Conservation (phyloP, 2,329 filamentous ascomycete species). For the Aspergillus quadricinctus region DNA sequence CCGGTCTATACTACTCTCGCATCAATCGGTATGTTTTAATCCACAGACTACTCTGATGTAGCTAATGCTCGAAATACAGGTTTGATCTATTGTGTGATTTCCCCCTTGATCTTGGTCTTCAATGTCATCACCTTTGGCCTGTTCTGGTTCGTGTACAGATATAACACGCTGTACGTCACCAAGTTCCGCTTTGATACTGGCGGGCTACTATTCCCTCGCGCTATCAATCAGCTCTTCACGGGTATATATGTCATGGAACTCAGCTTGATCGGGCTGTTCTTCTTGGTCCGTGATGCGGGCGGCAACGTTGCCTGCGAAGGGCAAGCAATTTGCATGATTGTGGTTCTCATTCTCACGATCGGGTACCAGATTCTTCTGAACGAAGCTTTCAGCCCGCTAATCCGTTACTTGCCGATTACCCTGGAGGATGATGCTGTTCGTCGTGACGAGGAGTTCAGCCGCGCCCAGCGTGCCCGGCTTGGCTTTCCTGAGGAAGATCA, state of each 20-base stretch:
- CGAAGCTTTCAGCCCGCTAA: conserved; percentile 74
- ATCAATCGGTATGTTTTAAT: conserved; percentile 63
- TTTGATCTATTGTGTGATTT: conserved; percentile 80
- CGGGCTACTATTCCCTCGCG: conserved; percentile 83
- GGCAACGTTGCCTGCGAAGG: conserved; percentile 58
- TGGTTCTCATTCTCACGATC: conserved; percentile 65
- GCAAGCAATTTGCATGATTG: conserved; percentile 81
- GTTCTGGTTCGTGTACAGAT: conserved; percentile 93
- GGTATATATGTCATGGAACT: conserved; percentile 94
- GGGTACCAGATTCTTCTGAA: conserved; percentile 80
- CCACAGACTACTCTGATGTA: background rate
- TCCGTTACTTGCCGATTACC: conserved; percentile 87
- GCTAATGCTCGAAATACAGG: conserved; percentile 32
- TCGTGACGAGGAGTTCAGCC: conserved; percentile 84
- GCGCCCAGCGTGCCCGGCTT: conserved; percentile 68
- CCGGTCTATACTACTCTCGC: conserved; percentile 96
- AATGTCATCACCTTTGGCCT: conserved; percentile 87
- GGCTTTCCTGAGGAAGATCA: conserved; percentile 50
- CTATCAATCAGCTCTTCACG: conserved; percentile 93
- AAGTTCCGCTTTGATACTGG: conserved; percentile 88
- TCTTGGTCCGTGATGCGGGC: conserved; percentile 62
- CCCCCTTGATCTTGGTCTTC: conserved; percentile 87
- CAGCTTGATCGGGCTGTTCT: conserved; percentile 83
- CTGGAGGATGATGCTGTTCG: conserved; percentile 91
- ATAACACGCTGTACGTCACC: conserved; percentile 92